Conservation (phyloP, 2,329 filamentous ascomycete species). For the Fusarium kyushuense region DNA sequence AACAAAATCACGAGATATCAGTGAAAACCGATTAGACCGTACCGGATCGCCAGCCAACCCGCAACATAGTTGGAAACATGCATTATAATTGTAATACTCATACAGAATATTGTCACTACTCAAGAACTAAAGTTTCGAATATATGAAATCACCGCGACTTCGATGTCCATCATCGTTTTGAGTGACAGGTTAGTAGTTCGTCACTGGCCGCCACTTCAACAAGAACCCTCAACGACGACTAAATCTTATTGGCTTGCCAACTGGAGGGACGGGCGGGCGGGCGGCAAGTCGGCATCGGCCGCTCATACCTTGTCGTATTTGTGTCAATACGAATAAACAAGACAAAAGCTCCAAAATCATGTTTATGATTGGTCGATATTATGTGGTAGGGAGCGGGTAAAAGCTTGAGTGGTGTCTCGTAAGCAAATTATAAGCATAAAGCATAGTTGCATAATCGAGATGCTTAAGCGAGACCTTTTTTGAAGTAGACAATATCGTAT, state of each 20-base stretch:
- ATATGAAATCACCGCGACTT: neutral
- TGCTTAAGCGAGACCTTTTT: neutral
- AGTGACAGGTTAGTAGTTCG: neutral
- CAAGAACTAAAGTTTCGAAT: neutral
- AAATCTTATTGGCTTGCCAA: neutral
- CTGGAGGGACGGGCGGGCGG: neutral
- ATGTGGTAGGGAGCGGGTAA: no score
- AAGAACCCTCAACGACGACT: neutral
- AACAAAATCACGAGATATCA: rapidly evolving
- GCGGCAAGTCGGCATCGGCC: neutral
- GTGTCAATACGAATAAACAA: neutral
- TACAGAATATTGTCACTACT: neutral
- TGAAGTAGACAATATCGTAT: neutral
- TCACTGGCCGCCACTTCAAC: rapidly evolving
- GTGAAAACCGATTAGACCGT: neutral
- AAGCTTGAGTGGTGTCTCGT: neutral
- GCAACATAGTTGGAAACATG: neutral
- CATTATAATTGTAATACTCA: no score
- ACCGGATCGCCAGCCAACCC: neutral
- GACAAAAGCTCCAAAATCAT: neutral
- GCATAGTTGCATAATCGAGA: neutral
- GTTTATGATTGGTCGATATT: neutral
- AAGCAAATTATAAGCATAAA: constrained; percentile 6
- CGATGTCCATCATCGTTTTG: neutral
- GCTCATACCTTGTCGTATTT: neutral